These are phyloP conservation scores for Citrus sp. DNA, from an alignment of 345 rosid species.

Conservation along the genomic window DNA sequence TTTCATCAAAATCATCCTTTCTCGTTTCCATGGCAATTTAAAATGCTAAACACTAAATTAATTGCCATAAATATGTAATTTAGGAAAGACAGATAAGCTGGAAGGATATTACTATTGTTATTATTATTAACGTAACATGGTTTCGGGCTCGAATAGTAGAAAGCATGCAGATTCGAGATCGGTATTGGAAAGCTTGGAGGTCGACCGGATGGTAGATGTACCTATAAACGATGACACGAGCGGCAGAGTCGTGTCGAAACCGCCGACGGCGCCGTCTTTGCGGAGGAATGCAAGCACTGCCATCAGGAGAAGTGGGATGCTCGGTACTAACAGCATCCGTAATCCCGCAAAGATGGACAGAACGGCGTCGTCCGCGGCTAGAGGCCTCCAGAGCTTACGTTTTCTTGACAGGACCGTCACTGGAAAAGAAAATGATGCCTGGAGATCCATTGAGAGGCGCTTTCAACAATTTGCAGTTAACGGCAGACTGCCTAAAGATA, in stretches of 20 bases:
- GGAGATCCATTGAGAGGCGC: conserved; percentile 77
- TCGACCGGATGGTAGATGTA: conserved; percentile 46
- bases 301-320: conserved; percentile 35
- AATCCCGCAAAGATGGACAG: conserved; percentile 40
- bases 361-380: conserved; percentile 58
- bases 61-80: neutral
- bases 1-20: neutral
- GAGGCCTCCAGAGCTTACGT: conserved; percentile 74
- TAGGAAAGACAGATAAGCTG: neutral
- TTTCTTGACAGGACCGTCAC: conserved; percentile 75
- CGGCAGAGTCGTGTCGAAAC: conserved; percentile 10
- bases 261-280: conserved; percentile 28
- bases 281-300: conserved; percentile 40
- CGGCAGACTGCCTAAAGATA: conserved; percentile 54
- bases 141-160: neutral
- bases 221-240: conserved; percentile 24
- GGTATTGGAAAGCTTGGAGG: conserved; percentile 60
- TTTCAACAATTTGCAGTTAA: conserved; percentile 61
- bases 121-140: neutral
- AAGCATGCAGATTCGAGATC: conserved; percentile 19
- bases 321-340: neutral
- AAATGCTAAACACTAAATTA: neutral
- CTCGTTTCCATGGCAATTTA: neutral
- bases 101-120: neutral
- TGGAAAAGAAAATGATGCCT: conserved; percentile 75